Evolutionary conservation across 257 asterid genomes (phyloP).

Genomic region (Lycium barbarum): DNA sequence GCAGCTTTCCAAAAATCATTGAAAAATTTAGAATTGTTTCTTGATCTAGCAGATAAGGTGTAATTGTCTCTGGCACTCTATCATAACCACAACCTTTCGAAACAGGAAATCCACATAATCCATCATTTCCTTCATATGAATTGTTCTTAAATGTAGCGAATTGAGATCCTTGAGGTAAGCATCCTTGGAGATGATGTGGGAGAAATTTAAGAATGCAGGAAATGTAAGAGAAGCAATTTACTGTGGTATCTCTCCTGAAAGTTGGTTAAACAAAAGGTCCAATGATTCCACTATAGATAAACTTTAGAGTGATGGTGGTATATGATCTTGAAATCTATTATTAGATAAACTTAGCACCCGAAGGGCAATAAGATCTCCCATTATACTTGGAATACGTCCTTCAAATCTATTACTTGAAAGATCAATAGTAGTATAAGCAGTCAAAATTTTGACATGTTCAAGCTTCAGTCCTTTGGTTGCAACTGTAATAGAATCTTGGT

Average conservation of each 20-base stretch:
- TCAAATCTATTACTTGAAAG: not conserved
- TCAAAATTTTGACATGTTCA: not conserved
- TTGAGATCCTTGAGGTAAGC: not conserved
- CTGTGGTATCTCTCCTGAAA: not conserved
- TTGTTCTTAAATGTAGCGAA: slow-evolving; percentile 3
- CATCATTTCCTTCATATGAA: not conserved
- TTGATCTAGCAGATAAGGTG: not conserved
- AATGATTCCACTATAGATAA: not conserved
- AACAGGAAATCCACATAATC: not conserved
- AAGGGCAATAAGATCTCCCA: not conserved
- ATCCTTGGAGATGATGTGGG: not conserved
- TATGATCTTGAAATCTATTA: slow-evolving; percentile 1
- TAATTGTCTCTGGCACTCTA: not conserved
- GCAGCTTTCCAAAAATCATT: not conserved
- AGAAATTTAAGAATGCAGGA: not conserved
- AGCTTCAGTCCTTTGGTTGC: not conserved
- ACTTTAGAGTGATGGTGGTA: not conserved
- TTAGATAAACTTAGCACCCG: not conserved
- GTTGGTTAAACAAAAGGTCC: not conserved
- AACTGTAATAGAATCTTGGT: not conserved
- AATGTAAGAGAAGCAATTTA: not conserved
- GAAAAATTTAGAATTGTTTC: not conserved
- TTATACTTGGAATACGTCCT: not conserved
- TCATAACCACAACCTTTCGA: not conserved
- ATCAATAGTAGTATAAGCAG: not conserved